phyloP scores from a whole-genome alignment of 495 filamentous ascomycete genomes.

The Neurospora sp. region DNA sequence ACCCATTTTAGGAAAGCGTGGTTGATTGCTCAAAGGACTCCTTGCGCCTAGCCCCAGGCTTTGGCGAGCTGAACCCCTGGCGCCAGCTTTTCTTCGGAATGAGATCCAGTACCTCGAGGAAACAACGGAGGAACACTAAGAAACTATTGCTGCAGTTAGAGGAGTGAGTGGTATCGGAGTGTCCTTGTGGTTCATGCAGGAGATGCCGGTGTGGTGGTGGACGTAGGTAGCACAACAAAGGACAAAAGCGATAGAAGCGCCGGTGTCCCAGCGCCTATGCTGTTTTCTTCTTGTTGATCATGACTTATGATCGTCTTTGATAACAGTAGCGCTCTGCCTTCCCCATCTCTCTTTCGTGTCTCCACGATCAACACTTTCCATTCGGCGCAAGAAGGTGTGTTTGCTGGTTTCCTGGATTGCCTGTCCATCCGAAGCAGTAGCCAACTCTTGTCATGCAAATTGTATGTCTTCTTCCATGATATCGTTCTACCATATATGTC shows the following conservation, averaged over 20 bases:
- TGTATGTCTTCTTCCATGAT: neutral
- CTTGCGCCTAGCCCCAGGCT: neutral
- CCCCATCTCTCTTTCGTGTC: neutral
- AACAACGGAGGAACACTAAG: neutral
- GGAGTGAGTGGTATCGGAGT: neutral
- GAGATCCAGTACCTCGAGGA: neutral
- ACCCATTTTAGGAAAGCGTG: slow-evolving; percentile 18
- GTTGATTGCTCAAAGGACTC: neutral
- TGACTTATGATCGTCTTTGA: neutral
- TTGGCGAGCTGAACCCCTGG: neutral
- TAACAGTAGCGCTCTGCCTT: neutral
- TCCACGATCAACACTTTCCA: neutral
- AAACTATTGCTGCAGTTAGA: neutral
- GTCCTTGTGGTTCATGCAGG: neutral
- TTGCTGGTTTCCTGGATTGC: neutral
- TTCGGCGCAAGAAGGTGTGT: neutral
- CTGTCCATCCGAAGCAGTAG: neutral
- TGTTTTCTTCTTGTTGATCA: neutral
- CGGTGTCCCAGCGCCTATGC: neutral
- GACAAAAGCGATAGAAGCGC: neutral
- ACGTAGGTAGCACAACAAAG: neutral
- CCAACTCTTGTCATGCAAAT: neutral
- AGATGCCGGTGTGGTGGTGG: neutral
- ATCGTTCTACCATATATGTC: neutral
- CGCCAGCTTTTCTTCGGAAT: neutral